Evolutionary conservation across 805 yeast genomes (phyloP).

Genomic region (Starmera caribaea): DNA sequence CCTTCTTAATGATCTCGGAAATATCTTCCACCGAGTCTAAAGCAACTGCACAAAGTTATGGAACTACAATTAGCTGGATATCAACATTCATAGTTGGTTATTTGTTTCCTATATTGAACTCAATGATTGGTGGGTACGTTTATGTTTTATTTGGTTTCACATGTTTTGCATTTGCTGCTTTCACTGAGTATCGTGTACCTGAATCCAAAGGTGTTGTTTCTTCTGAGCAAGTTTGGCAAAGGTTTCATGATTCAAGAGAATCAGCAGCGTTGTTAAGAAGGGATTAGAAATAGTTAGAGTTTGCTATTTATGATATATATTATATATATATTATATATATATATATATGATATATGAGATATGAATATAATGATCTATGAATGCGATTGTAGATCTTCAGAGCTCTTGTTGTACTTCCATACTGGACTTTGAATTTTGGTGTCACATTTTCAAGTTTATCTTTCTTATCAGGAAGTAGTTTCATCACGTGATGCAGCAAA

Average conservation of each 20-base stretch:
- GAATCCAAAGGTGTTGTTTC: slow-evolving; percentile 63
- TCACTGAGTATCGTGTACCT: slow-evolving; percentile 45
- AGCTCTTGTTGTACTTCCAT: too few species aligned
- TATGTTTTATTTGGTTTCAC: slow-evolving; percentile 61
- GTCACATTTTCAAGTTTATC: too few species aligned
- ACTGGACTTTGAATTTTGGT: too few species aligned
- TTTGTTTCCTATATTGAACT: slow-evolving; percentile 66
- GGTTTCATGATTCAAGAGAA: slow-evolving; percentile 9
- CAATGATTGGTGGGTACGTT: slow-evolving; percentile 63
- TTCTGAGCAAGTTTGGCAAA: slow-evolving; percentile 60
- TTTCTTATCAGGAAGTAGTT: too few species aligned
- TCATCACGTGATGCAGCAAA: too few species aligned
- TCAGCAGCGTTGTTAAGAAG: too few species aligned
- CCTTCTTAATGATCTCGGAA: slow-evolving; percentile 81
- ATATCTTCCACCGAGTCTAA: slow-evolving; percentile 75
- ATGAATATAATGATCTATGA: too few species aligned
- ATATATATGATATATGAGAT: too few species aligned
- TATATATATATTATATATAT: too few species aligned
- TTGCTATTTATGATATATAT: too few species aligned
- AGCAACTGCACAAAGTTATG: slow-evolving; percentile 87
- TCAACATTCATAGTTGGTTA: slow-evolving; percentile 79
- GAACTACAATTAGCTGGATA: slow-evolving; percentile 84
- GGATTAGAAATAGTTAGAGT: too few species aligned
- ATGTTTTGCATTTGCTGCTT: slow-evolving; percentile 39
- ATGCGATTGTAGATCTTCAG: too few species aligned